These are phyloP conservation scores for Rhizoctonia solani DNA, from an alignment of 1,284 basidiomycete genomes.

Conservation along the genomic window DNA sequence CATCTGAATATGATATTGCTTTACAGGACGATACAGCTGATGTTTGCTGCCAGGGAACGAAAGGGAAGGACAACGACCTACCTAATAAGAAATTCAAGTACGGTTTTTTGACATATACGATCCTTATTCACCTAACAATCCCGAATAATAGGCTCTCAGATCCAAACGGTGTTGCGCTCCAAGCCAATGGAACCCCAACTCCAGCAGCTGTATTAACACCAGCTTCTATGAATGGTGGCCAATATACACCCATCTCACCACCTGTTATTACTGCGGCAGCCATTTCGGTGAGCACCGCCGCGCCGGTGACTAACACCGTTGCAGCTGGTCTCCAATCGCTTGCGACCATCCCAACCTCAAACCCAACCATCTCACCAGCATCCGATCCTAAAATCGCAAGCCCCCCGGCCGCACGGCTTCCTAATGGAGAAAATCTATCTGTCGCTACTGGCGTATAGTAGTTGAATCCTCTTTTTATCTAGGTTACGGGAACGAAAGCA, in stretches of 20 bases:
- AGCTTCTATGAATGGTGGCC: background rate
- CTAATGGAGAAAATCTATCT: slow-evolving; percentile 20
- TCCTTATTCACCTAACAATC: too few species aligned
- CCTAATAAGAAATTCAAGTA: slow-evolving; percentile 34
- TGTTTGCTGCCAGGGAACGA: slow-evolving; percentile 21
- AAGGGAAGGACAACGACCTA: slow-evolving; percentile 32
- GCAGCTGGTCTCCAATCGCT: slow-evolving; percentile 34
- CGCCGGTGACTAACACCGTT: slow-evolving; percentile 34
- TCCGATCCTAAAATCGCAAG: background rate
- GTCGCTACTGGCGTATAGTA: slow-evolving; percentile 15
- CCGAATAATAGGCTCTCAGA: too few species aligned
- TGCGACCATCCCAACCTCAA: slow-evolving; percentile 23
- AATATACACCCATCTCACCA: slow-evolving; percentile 1
- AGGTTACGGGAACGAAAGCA: background rate
- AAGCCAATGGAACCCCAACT: slow-evolving; percentile 9
- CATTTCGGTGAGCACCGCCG: slow-evolving; percentile 32
- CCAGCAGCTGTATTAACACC: background rate
- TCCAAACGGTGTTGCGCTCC: too few species aligned
- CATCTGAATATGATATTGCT: slow-evolving; percentile 25
- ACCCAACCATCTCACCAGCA: slow-evolving; percentile 15
- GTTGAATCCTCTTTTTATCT: background rate
- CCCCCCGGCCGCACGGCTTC: slow-evolving; percentile 11
- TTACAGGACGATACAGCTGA: slow-evolving; percentile 1
- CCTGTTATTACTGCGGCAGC: slow-evolving; percentile 19
- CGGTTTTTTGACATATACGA: background rate